Conservation (phyloP, 192 early-diverging fungal genomes). For the Umbelopsis sp. region DNA sequence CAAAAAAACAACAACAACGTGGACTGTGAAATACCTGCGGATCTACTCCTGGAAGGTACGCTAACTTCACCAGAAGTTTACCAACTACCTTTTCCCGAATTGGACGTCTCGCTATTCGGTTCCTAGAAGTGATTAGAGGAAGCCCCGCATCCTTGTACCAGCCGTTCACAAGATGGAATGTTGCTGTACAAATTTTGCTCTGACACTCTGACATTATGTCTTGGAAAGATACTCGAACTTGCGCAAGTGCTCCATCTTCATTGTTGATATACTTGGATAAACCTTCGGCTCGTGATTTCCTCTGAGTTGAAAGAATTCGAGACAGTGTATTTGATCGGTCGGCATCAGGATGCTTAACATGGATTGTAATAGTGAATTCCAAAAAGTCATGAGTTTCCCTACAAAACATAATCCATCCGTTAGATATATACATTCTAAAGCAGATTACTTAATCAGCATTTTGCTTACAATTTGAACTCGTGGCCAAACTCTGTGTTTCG, state of each 20-base stretch:
- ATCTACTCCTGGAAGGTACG: constrained; percentile 23
- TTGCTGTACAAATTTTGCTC: constrained; percentile 23
- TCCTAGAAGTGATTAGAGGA: neutral
- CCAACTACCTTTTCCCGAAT: constrained; percentile 26
- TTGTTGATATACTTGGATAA: constrained; percentile 23
- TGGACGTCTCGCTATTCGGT: neutral
- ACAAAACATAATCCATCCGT: neutral
- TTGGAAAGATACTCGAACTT: constrained; percentile 18
- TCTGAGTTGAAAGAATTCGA: neutral
- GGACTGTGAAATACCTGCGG: neutral
- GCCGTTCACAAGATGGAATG: constrained; percentile 29
- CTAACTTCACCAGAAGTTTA: constrained; percentile 25
- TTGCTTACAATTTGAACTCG: constrained; percentile 30
- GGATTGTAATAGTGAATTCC: constrained; percentile 17
- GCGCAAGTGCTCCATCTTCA: constrained; percentile 25
- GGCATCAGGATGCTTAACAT: neutral
- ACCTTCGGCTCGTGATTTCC: constrained; percentile 9
- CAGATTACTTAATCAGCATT: neutral
- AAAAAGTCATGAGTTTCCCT: constrained; percentile 6
- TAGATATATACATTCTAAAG: neutral
- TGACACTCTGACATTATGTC: constrained; percentile 18
- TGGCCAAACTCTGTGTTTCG: constrained; percentile 25
- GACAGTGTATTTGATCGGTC: constrained; percentile 7
- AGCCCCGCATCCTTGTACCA: constrained; percentile 18
- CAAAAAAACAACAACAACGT: neutral